Evolutionary conservation across 768 basidiomycete genomes (phyloP), one percentile per base, ranked within the genome.

Genomic region (Mycena crocata): DNA sequence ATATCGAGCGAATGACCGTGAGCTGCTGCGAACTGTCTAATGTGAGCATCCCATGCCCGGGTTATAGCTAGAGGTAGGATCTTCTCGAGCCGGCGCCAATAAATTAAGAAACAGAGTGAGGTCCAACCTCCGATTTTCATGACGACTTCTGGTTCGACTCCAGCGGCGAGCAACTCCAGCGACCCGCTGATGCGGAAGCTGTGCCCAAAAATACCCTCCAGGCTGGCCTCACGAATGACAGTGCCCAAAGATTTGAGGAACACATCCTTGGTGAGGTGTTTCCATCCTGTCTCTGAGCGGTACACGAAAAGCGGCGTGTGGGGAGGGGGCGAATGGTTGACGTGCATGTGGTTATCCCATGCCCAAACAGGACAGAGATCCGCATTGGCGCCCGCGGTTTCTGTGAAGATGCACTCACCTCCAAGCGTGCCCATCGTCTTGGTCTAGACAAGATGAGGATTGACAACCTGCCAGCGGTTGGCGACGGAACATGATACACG

Each of bases 121-220:
- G n/a, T n/a, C n/a, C n/a, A n/a, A n/a, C n/a, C n/a, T n/a, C n/a
- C n/a, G n/a, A n/a, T n/a, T n/a, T n/a, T n/a, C n/a, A n/a, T n/a
- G n/a, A 49, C 28, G 5, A 49, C 26, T 26, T 52, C 50, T 50
- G 50, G 50, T 9, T 32, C 50, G n/a, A 60, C 58, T 19, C 58
- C 58, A 3, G 31, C 58, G 23, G 39, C 21, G 13, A 60, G 30
- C 6, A 60, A 32, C 17, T 49, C 46, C 7, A 48, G 8, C 21
- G 58, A 60, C 46, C 58, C 58, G 5, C 48, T 48, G 17, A 60
- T 59, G 32, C 58, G 46, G 30, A 35, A 60, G 21, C 58, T 60
- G 37, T 60, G 58, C 5, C 58, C 58, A 23, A 48, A 34, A 8
- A 60, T 48, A 15, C 14, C 21, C 3, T 44, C 42, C n/a, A 44